Base-by-base conservation (phyloP, 2,329 filamentous ascomycete genomes). In the Xylariaceae sp. region DNA sequence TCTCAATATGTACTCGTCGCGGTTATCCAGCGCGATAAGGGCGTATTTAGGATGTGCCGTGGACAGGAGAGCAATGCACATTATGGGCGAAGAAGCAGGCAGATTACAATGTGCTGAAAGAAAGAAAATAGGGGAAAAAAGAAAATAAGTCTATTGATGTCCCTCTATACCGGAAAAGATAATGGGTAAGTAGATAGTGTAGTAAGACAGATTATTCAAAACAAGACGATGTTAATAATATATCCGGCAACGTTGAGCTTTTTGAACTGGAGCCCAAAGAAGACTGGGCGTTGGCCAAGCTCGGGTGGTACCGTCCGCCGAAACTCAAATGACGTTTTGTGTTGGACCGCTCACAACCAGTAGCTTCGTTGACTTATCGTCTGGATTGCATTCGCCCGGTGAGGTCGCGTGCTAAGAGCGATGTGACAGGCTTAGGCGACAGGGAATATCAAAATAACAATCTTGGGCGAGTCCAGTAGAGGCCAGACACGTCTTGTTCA, bases 51-150 rank as follows among this genome's bases (percentile, higher is more conserved):
- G 85, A 57, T 89, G 85, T 31, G 81, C 73, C 13, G 84, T 89
- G 17, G 84, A 86, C 42, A 87, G 67, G 31, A 89, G 68, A 34
- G 79, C 81, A 64, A 89, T 88, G 59, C 85, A 89, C 85, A 89
- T 89, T 40, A 34, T 60, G 47, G n/a, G 27, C 32, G 36, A 42
- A 31, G 24, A 29, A 27, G 3, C 19, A 32, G 15, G 9, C 11
- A 9, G 3, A 11, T 13, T n/a, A 35, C n/a, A n/a, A n/a, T n/a
- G n/a, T n/a, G n/a, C n/a, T n/a, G n/a, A n/a, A n/a, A n/a, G 24
- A 17, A 31, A 24, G 3, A 29, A 34, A 14, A 9, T 16, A 12
- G 4, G 15, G 17, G 4, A 34, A 23, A 15, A 17, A 27, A 7
- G 12, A n/a, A n/a, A n/a, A 31, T 19, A 23, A 7, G n/a, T 13